These are phyloP conservation scores for Berkeleyomyces basicola DNA, from an alignment of 2,329 filamentous ascomycete species.

Conservation along the genomic window DNA sequence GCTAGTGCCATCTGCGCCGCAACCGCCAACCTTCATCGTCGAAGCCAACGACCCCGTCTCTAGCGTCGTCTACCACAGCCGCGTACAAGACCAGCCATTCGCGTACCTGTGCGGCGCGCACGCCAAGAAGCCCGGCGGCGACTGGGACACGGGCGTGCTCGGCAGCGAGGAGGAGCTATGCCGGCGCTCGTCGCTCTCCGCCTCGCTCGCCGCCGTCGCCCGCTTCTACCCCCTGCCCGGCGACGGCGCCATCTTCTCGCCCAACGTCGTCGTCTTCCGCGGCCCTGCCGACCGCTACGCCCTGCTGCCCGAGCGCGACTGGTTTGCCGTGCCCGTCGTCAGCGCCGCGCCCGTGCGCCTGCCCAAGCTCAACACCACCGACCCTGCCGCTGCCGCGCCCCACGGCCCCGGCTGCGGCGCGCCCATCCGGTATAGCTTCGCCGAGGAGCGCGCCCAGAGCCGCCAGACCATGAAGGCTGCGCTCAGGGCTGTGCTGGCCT, in stretches of 20 bases:
- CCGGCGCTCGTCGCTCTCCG: conserved; percentile 55
- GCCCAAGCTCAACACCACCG: conserved; percentile 44
- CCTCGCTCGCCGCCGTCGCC: conserved; percentile 39
- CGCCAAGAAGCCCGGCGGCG: conserved; percentile 60
- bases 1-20: conserved; percentile 18
- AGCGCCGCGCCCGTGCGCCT: conserved; percentile 56
- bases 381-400: conserved; percentile 21
- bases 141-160: conserved; percentile 51
- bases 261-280: conserved; percentile 57
- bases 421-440: conserved; percentile 48
- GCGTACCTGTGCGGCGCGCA: conserved; percentile 60
- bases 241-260: conserved; percentile 52
- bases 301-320: conserved; percentile 33
- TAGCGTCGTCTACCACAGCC: conserved; percentile 40
- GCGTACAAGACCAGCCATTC: conserved; percentile 29
- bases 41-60: conserved; percentile 42
- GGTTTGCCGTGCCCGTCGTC: conserved; percentile 50
- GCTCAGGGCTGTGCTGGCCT: conserved; percentile 50
- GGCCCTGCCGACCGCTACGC: conserved; percentile 49
- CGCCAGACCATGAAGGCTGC: conserved; percentile 55
- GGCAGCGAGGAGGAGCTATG: conserved; percentile 50
- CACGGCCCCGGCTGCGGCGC: conserved; percentile 26
- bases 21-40: conserved; percentile 32
- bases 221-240: conserved; percentile 55
- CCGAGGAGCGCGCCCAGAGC: conserved; percentile 53